These are phyloP conservation scores for Backusella circina DNA, from an alignment of 192 early-diverging fungal species.

Conservation along the genomic window DNA sequence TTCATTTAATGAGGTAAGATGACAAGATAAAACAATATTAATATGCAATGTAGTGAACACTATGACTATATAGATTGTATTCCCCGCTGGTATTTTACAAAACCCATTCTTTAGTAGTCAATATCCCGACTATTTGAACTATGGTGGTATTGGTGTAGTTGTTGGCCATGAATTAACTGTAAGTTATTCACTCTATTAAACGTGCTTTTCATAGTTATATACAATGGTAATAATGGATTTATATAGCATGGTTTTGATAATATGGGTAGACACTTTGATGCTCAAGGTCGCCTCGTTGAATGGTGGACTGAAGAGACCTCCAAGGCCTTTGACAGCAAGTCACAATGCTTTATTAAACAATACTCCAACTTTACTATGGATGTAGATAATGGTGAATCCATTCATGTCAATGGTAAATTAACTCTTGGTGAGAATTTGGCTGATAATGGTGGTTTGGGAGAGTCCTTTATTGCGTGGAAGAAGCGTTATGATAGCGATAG, in stretches of 20 bases:
- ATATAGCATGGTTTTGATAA: slow-evolving; percentile 53
- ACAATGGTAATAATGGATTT: too few species aligned
- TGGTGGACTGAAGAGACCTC: slow-evolving; percentile 73
- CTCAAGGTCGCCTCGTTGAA: slow-evolving; percentile 26
- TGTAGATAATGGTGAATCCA: slow-evolving; percentile 31
- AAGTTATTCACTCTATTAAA: background rate
- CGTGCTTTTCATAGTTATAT: too few species aligned
- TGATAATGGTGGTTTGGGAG: slow-evolving; percentile 63
- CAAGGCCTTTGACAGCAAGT: slow-evolving; percentile 40
- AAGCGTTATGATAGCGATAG: slow-evolving; percentile 31
- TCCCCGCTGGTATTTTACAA: slow-evolving; percentile 56
- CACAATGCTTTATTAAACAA: slow-evolving; percentile 62
- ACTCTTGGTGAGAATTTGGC: slow-evolving; percentile 66
- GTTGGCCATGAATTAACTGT: slow-evolving; percentile 52
- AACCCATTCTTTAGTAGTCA: slow-evolving; percentile 42
- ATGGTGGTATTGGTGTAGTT: slow-evolving; percentile 57
- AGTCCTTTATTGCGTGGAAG: slow-evolving; percentile 35
- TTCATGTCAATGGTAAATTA: slow-evolving; percentile 54
- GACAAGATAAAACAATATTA: too few species aligned
- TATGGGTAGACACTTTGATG: slow-evolving; percentile 44
- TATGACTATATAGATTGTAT: slow-evolving; percentile 39
- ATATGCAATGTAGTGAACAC: too few species aligned
- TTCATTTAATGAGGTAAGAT: slow-evolving; percentile 33
- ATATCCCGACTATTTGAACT: slow-evolving; percentile 57
- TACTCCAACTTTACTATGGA: slow-evolving; percentile 52